A percentile compares a stretch with the other conserved stretches of the same genome.
phyloP scores from a whole-genome alignment of 495 filamentous ascomycete species.

The Hypoxylon lienhwacheense region DNA sequence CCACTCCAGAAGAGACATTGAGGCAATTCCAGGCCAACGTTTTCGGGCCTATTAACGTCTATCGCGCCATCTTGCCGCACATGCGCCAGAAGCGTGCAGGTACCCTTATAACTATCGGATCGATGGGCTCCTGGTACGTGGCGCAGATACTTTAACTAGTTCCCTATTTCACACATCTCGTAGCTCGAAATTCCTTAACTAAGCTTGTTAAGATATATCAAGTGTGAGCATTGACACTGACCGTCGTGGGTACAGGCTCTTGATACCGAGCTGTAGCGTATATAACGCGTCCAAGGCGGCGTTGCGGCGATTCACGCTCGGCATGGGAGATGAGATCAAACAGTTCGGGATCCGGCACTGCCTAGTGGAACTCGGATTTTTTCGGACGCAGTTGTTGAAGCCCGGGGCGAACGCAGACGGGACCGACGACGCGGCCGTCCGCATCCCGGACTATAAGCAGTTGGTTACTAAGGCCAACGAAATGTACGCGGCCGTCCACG shows the following conservation, averaged over 20 bases:
- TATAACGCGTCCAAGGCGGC: conserved; percentile 60
- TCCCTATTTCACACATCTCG: background rate
- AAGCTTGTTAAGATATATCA: background rate
- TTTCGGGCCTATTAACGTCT: conserved; percentile 52
- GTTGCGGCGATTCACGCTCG: conserved; percentile 40
- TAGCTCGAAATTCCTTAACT: background rate
- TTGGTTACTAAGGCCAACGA: background rate
- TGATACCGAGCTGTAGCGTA: conserved; percentile 40
- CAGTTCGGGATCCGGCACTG: conserved; percentile 51
- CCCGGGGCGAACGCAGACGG: conserved; percentile 23
- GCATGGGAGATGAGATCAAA: conserved; percentile 47
- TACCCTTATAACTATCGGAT: conserved; percentile 54
- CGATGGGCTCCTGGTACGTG: conserved; percentile 44
- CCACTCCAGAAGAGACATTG: conserved; percentile 46
- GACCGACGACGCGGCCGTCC: background rate
- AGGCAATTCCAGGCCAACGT: conserved; percentile 53
- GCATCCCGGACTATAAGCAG: conserved; percentile 29
- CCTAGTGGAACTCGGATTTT: conserved; percentile 55
- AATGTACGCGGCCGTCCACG: conserved; percentile 3
- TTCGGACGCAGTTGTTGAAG: conserved; percentile 51
- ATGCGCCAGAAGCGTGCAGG: conserved; percentile 47
- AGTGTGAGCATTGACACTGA: background rate
- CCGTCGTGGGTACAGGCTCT: background rate
- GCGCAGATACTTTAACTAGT: background rate
- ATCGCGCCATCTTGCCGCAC: conserved; percentile 47